phyloP scores from a whole-genome alignment of 2,329 filamentous ascomycete genomes.

The Alternaria sp. region DNA sequence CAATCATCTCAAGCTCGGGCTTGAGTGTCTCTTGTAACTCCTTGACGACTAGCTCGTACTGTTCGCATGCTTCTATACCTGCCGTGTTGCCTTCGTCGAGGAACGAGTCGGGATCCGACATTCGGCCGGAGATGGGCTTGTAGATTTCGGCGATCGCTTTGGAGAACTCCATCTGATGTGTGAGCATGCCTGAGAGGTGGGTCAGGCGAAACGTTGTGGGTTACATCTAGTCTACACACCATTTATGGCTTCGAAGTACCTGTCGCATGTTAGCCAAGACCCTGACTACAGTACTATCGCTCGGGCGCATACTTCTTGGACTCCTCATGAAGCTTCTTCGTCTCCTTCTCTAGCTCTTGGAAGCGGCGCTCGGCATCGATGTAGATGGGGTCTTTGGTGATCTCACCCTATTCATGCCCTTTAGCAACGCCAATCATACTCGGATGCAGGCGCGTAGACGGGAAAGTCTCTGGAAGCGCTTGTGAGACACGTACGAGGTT shows the following conservation, averaged over 20 bases:
- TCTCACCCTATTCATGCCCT: slow-evolving; percentile 68
- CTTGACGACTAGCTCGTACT: slow-evolving; percentile 90
- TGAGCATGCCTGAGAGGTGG: slow-evolving; percentile 76
- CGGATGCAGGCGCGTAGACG: slow-evolving; percentile 33
- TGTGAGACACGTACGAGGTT: slow-evolving; percentile 68
- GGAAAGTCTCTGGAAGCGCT: not conserved
- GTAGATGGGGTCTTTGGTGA: slow-evolving; percentile 94
- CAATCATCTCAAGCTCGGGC: slow-evolving; percentile 97
- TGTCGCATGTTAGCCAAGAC: slow-evolving; percentile 41
- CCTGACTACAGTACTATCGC: not conserved
- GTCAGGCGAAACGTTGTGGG: slow-evolving; percentile 26
- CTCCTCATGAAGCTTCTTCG: slow-evolving; percentile 96
- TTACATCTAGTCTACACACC: slow-evolving; percentile 56
- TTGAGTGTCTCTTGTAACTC: slow-evolving; percentile 87
- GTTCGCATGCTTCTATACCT: slow-evolving; percentile 92
- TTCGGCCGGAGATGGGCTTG: slow-evolving; percentile 94
- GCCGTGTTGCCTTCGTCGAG: slow-evolving; percentile 86
- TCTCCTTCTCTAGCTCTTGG: slow-evolving; percentile 91
- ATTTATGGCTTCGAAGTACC: slow-evolving; percentile 96
- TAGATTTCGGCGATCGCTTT: slow-evolving; percentile 96
- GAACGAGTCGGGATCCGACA: slow-evolving; percentile 89
- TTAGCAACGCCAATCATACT: slow-evolving; percentile 34
- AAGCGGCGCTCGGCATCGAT: slow-evolving; percentile 94
- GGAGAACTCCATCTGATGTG: slow-evolving; percentile 97
- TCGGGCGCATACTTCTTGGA: slow-evolving; percentile 72